These are phyloP conservation scores for Diplosphaera chodatii DNA, from an alignment of 139 green algal genomes.

Conservation along the genomic window DNA sequence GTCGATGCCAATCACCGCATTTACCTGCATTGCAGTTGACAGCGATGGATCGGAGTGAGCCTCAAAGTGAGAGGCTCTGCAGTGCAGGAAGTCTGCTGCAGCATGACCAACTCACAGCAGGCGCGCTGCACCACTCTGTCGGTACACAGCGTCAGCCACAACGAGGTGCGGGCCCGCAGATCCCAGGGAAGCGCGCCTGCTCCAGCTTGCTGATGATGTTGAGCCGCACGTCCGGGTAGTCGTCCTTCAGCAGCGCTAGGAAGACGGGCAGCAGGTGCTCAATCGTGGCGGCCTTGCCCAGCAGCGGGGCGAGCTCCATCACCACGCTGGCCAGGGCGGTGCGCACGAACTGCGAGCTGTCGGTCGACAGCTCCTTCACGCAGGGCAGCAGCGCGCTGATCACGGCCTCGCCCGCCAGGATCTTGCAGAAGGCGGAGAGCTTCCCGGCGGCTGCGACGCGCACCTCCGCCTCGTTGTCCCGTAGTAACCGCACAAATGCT, in stretches of 20 bases:
- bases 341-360: constrained; percentile 87
- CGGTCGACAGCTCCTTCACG: constrained; percentile 77
- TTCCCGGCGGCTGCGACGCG: constrained; percentile 71
- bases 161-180: no score
- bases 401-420: constrained; percentile 27
- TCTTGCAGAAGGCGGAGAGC: constrained; percentile 64
- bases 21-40: constrained; percentile 28
- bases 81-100: no score
- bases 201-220: constrained; percentile 99
- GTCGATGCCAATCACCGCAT: constrained; percentile 30
- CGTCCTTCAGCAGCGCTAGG: constrained; percentile 89
- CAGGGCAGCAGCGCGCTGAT: constrained; percentile 60
- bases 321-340: constrained; percentile 86
- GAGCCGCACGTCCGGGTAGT: constrained; percentile 91
- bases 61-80: no score
- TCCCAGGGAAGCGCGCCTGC: constrained; percentile 74
- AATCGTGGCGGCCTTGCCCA: constrained; percentile 71
- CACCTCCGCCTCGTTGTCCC: constrained; percentile 68
- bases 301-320: constrained; percentile 89
- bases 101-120: no score
- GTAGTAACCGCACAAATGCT: constrained; percentile 73
- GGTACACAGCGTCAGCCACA: no score
- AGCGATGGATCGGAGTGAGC: no score
- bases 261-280: constrained; percentile 93
- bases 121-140: no score